A percentile compares a stretch with the other conserved stretches of the same genome.
Evolutionary conservation across 805 yeast genomes (phyloP).

Genomic region (Maudiozyma turicensis): DNA sequence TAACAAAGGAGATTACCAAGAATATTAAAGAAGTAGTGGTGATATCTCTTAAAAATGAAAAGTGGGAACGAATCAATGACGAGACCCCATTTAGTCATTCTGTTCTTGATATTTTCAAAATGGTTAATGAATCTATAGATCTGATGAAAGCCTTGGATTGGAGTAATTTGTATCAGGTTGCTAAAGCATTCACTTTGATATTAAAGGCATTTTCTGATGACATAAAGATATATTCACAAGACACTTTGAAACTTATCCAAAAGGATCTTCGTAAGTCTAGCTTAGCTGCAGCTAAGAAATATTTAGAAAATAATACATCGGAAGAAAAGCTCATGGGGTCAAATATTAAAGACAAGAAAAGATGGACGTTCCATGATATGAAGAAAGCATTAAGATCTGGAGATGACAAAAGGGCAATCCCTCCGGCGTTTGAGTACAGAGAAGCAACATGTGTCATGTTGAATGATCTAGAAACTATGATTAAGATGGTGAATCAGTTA

Average conservation of each 20-base stretch:
- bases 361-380: conserved; percentile 34
- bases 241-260: conserved; percentile 29
- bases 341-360: conserved; percentile 2
- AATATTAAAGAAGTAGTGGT: not conserved
- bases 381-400: conserved; percentile 39
- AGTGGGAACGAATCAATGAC: conserved; percentile 43
- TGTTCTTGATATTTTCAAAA: conserved; percentile 55
- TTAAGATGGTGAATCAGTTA: conserved; percentile 38
- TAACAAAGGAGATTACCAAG: conserved; percentile 34
- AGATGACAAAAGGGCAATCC: conserved; percentile 27
- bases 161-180: conserved; percentile 53
- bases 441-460: conserved; percentile 64
- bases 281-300: not conserved
- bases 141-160: conserved; percentile 56
- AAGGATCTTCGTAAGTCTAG: conserved; percentile 29
- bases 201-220: conserved; percentile 57
- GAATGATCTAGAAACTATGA: conserved; percentile 51
- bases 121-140: conserved; percentile 47
- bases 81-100: conserved; percentile 44
- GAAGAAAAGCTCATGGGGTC: not conserved
- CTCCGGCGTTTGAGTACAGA: conserved; percentile 50
- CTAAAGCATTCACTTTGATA: conserved; percentile 50
- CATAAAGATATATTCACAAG: conserved; percentile 40
- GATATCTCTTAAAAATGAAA: conserved; percentile 39
- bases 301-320: not conserved